These are phyloP conservation scores for Aspergillus cejpii DNA, from an alignment of 2,329 filamentous ascomycete species.

Conservation along the genomic window DNA sequence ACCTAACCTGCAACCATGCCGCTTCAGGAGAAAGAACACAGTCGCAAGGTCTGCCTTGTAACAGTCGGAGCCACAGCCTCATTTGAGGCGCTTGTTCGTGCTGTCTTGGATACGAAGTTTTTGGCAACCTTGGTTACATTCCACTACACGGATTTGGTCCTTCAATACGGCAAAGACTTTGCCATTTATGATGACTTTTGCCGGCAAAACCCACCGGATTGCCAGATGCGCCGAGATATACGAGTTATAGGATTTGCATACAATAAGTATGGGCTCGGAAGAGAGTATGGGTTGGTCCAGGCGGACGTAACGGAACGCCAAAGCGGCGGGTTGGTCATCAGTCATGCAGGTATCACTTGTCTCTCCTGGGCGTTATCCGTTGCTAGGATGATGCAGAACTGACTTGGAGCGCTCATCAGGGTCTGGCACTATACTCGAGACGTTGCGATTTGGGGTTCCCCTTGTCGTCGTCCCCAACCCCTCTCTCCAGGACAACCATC, in stretches of 20 bases:
- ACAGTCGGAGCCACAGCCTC: constrained; percentile 88
- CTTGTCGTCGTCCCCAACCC: constrained; percentile 88
- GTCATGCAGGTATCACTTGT: constrained; percentile 66
- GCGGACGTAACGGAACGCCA: constrained; percentile 37
- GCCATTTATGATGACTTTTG: constrained; percentile 45
- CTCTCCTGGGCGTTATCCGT: constrained; percentile 5
- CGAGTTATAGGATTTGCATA: constrained; percentile 60
- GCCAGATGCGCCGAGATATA: constrained; percentile 36
- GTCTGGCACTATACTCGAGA: constrained; percentile 82
- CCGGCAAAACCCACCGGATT: constrained; percentile 20
- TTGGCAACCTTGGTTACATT: constrained; percentile 52
- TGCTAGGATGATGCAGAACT: neutral
- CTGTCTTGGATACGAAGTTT: constrained; percentile 58
- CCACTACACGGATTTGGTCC: constrained; percentile 62
- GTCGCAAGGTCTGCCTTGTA: constrained; percentile 61
- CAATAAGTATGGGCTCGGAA: constrained; percentile 52
- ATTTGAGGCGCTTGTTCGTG: constrained; percentile 64
- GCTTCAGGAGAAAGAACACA: constrained; percentile 3
- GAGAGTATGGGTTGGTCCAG: constrained; percentile 52
- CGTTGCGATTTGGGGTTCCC: constrained; percentile 63
- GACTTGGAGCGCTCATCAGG: constrained; percentile 47
- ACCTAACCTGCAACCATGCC: constrained; percentile 9
- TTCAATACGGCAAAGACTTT: constrained; percentile 73
- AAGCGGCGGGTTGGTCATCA: constrained; percentile 67
- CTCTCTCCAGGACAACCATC: constrained; percentile 78